phyloP scores from a whole-genome alignment of 768 basidiomycete genomes.

The Steccherinum ochraceum region DNA sequence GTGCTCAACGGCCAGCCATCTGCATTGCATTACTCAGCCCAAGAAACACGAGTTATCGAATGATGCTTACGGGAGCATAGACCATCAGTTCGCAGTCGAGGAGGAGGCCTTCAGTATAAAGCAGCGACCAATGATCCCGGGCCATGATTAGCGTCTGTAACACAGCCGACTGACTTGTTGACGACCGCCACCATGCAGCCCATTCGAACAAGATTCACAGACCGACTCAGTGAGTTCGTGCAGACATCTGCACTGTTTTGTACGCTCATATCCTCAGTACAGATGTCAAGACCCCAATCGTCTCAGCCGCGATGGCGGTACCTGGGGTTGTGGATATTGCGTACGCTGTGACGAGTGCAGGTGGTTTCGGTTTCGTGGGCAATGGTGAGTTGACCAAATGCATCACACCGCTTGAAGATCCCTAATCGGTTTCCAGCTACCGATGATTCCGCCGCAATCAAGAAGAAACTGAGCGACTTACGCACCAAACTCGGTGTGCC shows the following conservation, averaged over 20 bases:
- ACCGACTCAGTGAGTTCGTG: slow-evolving; percentile 5
- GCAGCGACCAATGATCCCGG: no score
- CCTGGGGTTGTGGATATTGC: slow-evolving; percentile 47
- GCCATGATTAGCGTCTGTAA: no score
- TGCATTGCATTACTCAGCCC: no score
- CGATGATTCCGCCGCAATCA: slow-evolving; percentile 35
- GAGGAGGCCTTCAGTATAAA: no score
- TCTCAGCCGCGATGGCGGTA: slow-evolving; percentile 64
- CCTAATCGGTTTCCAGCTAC: slow-evolving; percentile 36
- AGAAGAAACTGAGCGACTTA: slow-evolving; percentile 43
- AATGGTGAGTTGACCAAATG: slow-evolving; percentile 34
- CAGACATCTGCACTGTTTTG: neutral
- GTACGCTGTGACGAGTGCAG: slow-evolving; percentile 50
- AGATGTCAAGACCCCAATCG: slow-evolving; percentile 34
- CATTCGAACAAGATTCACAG: slow-evolving; percentile 7
- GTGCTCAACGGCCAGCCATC: no score
- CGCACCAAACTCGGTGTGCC: slow-evolving; percentile 31
- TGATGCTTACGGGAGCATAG: no score
- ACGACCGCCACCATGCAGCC: slow-evolving; percentile 5
- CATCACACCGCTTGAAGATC: neutral
- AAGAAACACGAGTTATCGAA: no score
- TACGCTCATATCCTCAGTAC: neutral
- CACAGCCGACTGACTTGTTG: no score
- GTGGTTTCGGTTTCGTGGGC: slow-evolving; percentile 68
- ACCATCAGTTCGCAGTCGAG: no score